Conservation (phyloP, 768 basidiomycete species). For the Russula sp. region DNA sequence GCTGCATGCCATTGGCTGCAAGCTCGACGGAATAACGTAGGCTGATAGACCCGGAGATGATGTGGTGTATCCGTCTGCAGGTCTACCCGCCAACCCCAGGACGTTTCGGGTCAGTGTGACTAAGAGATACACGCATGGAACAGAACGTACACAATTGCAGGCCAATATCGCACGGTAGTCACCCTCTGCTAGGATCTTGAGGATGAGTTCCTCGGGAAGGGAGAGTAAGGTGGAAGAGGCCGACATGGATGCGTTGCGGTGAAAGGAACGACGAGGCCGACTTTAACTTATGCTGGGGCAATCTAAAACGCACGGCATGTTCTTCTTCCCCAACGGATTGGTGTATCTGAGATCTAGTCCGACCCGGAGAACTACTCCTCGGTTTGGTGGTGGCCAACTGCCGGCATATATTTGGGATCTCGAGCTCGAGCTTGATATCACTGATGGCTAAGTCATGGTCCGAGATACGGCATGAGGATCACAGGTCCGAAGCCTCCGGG, state of each 20-base stretch:
- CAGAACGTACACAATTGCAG: neutral
- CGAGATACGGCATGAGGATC: too few species aligned
- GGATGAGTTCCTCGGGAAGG: slow-evolving; percentile 2
- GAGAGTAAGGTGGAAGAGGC: neutral
- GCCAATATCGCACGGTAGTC: neutral
- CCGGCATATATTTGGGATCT: neutral
- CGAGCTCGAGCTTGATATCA: too few species aligned
- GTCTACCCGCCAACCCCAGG: neutral
- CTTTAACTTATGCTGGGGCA: neutral
- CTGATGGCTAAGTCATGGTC: too few species aligned
- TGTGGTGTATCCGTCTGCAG: neutral
- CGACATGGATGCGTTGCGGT: neutral
- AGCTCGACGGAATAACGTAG: slow-evolving; percentile 5
- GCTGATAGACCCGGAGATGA: neutral
- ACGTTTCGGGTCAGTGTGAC: neutral
- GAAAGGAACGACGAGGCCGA: neutral
- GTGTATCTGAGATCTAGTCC: neutral
- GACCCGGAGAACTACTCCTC: neutral
- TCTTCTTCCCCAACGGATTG: neutral
- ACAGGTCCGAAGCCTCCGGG: too few species aligned
- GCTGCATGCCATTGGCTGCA: slow-evolving; percentile 6
- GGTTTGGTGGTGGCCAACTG: neutral
- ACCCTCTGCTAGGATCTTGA: neutral
- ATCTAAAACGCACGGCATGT: neutral
- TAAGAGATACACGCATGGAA: neutral